Evolutionary conservation across 2,329 filamentous ascomycete genomes (phyloP), one percentile per base, ranked within the genome.

Genomic region (Pleoardoris graminearum): DNA sequence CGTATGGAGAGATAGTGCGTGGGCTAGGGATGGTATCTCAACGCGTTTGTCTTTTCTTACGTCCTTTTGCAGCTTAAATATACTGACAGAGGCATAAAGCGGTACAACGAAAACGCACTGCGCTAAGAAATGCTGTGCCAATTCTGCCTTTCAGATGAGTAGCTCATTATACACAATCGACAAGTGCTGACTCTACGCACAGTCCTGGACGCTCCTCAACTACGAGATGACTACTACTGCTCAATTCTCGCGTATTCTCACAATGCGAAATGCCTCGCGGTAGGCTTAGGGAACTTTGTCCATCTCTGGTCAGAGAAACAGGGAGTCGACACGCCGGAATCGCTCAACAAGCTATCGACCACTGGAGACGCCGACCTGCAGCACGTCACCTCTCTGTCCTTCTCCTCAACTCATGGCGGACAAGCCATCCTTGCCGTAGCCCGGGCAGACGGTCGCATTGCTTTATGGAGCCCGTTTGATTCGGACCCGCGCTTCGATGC

Each of bases 181-280:
- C 25, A 29, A 32, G 16, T 48, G 37, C 68, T 81, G 50, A 80
- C 65, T 52, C 14, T 2, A 21, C n/a, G 8, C 57, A 88, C 85
- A 75, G 89, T 97, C 6, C 80, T 99, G 4, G 91, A 97, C 75
- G 93, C 93, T 7, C 91, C 92, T 2, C 84, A 85, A 46, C 79
- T 97, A n/a, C 85, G 91, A 51, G 91, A 97, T 65, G 93, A 99
- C 72, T 99, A 92, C 71, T 99, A 99, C 71, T 97, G 91, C 75
- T 94, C 92, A 0, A 81, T 92, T 2, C 80, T 99, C 48, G 91
- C 94, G 8, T 97, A 96, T 71, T 96, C 88, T 0, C 73, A 82
- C 35, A 88, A 84, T 7, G 83, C 85, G 45, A 83, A 88, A 48
- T 89, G 87, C 12, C 81, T 99, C 14, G 93, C 91, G 16, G 90